Conservation (phyloP, 805 yeast genomes). For the Yamadazyma philogaea region DNA sequence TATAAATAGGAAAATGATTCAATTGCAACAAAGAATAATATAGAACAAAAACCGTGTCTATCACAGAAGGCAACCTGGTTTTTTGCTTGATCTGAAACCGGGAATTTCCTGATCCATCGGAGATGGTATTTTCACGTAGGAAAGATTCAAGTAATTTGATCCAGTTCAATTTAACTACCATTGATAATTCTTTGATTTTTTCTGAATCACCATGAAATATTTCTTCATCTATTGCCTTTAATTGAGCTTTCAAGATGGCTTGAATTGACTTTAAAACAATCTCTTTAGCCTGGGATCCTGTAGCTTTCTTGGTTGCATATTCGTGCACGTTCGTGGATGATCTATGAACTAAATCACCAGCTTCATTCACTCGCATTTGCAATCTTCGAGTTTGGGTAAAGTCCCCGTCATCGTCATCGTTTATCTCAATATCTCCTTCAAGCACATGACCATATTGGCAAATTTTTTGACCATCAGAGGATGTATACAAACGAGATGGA, state of each 20-base stretch:
- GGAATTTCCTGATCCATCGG: conserved; percentile 2
- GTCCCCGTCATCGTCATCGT: conserved; percentile 80
- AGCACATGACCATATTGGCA: conserved; percentile 91
- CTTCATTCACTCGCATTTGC: conserved; percentile 28
- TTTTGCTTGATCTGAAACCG: conserved; percentile 11
- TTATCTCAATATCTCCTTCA: conserved; percentile 73
- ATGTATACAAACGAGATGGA: conserved; percentile 69
- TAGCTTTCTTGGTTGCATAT: conserved; percentile 1
- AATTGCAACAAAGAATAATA: conserved; percentile 51
- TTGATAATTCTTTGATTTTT: conserved; percentile 12
- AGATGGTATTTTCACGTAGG: conserved; percentile 7
- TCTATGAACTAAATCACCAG: conserved; percentile 10
- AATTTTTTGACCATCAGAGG: conserved; percentile 71
- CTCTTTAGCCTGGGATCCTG: conserved; percentile 12
- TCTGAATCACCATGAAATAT: conserved; percentile 23
- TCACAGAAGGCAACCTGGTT: conserved; percentile 19
- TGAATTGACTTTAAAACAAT: conserved; percentile 9
- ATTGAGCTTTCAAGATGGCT: conserved; percentile 29
- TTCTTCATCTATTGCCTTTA: conserved; percentile 37
- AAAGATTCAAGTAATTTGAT: conserved; percentile 18
- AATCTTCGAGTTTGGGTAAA: conserved; percentile 53
- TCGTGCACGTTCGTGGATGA: conserved; percentile 7
- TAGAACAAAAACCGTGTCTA: conserved; percentile 37
- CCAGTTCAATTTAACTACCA: conserved; percentile 35
- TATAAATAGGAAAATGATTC: conserved; percentile 46